These are phyloP conservation scores for Heritiera fomes DNA, from an alignment of 345 rosid species.

Conservation along the genomic window DNA sequence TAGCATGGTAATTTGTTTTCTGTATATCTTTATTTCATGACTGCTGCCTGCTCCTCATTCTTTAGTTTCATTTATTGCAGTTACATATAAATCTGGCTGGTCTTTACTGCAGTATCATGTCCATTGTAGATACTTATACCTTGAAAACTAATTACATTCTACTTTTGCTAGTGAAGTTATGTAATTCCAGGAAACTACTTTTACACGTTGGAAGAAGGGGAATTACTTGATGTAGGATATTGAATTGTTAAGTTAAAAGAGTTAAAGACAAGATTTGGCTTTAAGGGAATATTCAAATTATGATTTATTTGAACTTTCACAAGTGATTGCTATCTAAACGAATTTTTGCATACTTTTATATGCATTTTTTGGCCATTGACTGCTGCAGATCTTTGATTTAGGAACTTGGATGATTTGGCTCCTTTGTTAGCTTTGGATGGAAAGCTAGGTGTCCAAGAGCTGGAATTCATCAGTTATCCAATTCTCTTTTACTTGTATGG, in stretches of 20 bases:
- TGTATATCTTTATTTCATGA: too few relatives aligned
- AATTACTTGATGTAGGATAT: background rate
- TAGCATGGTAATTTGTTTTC: too few relatives aligned
- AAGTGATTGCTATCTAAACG: too few relatives aligned
- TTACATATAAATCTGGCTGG: too few relatives aligned
- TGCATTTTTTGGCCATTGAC: constrained; percentile 19
- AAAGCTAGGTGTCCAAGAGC: background rate
- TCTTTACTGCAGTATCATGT: too few relatives aligned
- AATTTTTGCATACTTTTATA: constrained; percentile 1
- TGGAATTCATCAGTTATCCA: background rate
- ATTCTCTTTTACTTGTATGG: background rate
- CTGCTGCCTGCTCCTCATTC: too few relatives aligned
- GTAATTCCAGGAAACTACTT: too few relatives aligned
- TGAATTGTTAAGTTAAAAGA: background rate
- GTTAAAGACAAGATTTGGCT: background rate
- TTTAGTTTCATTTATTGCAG: too few relatives aligned
- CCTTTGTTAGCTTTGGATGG: background rate
- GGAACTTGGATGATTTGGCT: background rate
- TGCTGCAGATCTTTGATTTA: background rate
- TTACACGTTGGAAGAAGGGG: background rate
- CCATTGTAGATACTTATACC: too few relatives aligned
- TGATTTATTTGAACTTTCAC: background rate
- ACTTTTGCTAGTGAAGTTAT: too few relatives aligned
- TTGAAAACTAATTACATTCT: too few relatives aligned
- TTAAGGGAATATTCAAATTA: background rate